A percentile compares a stretch with the other conserved stretches of the same genome.
phyloP scores from a whole-genome alignment of 345 rosid genomes.

The Kernera saxatilis region DNA sequence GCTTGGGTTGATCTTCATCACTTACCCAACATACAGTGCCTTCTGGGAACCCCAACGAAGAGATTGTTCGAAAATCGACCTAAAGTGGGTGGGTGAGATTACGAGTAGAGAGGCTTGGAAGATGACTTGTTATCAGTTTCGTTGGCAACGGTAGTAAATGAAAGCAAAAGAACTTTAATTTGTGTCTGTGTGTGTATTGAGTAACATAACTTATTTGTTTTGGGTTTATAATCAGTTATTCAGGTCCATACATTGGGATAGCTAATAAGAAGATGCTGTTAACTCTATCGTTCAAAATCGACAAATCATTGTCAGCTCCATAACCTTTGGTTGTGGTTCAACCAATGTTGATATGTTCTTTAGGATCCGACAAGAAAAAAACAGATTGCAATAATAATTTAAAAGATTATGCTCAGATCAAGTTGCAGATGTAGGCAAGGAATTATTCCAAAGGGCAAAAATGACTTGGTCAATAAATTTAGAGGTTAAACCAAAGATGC shows the following conservation, averaged over 20 bases:
- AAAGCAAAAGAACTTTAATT: background rate
- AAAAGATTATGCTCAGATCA: background rate
- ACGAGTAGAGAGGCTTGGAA: conserved; percentile 53
- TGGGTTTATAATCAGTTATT: background rate
- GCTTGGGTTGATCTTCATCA: conserved; percentile 40
- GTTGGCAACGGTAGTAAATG: background rate
- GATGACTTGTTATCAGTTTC: conserved; percentile 43
- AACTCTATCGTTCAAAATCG: background rate
- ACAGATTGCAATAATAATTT: background rate
- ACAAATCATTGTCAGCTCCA: background rate
- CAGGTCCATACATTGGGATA: background rate
- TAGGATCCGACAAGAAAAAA: background rate
- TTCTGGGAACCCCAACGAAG: conserved; percentile 42
- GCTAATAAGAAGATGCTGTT: background rate
- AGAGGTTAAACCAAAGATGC: conserved; percentile 9
- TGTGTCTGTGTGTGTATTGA: too few relatives aligned
- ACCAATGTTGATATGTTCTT: background rate
- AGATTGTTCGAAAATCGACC: conserved; percentile 41
- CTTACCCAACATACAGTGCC: conserved; percentile 30
- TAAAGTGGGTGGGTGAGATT: conserved; percentile 52
- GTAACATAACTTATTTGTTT: background rate
- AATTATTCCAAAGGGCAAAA: background rate
- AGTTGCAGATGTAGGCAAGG: conserved; percentile 2
- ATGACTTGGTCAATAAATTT: background rate
- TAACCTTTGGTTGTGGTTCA: background rate